Conservation (phyloP, 78 protist species). For the Capsaspora owczarzaki region DNA sequence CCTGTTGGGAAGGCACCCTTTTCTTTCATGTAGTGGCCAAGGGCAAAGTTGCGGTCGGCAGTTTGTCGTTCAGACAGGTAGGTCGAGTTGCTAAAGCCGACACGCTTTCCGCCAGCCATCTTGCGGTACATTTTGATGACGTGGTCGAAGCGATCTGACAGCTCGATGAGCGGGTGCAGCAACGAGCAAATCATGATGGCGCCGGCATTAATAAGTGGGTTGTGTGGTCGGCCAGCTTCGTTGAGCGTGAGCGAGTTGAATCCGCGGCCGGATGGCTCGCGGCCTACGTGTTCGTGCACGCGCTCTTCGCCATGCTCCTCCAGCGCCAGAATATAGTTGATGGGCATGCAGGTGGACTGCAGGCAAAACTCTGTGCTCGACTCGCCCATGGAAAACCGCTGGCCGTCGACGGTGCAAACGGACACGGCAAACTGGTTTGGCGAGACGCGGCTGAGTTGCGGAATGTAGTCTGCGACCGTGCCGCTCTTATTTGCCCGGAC, state of each 20-base stretch:
- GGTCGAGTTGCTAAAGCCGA: constrained; percentile 17
- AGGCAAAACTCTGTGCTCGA: neutral
- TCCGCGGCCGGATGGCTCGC: neutral
- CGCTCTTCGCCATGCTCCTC: neutral
- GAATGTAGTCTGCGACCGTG: neutral
- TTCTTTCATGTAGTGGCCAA: neutral
- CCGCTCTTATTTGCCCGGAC: neutral
- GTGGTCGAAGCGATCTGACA: neutral
- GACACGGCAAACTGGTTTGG: neutral
- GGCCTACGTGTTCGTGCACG: neutral
- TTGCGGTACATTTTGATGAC: neutral
- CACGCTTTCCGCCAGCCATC: neutral
- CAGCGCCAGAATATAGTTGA: neutral
- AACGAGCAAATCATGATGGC: constrained; percentile 1
- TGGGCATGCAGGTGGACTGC: neutral
- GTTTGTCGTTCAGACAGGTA: constrained; percentile 42
- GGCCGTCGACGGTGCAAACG: neutral
- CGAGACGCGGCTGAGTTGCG: neutral
- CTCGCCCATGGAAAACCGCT: neutral
- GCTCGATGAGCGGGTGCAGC: neutral
- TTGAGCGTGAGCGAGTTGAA: constrained; percentile 5
- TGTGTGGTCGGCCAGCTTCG: constrained; percentile 31
- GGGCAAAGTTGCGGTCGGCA: constrained; percentile 47
- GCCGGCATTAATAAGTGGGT: constrained; percentile 59
- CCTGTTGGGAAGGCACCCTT: constrained; percentile 11